Conservation (phyloP, 106 monocot species). For the Gastrodia elata region DNA sequence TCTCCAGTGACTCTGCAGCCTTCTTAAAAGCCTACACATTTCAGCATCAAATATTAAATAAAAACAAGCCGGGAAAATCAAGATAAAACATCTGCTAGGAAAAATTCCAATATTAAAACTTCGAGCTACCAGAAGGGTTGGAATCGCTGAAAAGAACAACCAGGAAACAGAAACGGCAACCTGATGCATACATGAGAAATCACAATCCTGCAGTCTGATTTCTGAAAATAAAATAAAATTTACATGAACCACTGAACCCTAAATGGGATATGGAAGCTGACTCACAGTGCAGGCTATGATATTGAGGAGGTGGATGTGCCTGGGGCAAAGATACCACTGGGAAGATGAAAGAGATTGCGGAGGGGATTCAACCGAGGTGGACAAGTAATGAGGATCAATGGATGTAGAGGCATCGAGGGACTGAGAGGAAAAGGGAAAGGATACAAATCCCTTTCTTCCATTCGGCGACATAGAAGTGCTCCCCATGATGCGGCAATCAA, state of each 20-base stretch:
- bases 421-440: not conserved
- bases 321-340: conserved; percentile 30
- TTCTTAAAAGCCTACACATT: conserved; percentile 46
- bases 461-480: not conserved
- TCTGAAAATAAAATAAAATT: not conserved
- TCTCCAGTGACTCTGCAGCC: conserved; percentile 59
- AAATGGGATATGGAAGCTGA: not conserved
- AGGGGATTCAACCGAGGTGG: conserved; percentile 35
- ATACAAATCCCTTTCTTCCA: not conserved
- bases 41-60: conserved; percentile 4
- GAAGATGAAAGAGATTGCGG: conserved; percentile 5
- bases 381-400: conserved; percentile 1
- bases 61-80: not conserved
- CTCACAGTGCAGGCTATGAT: conserved; percentile 44
- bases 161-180: conserved; percentile 56
- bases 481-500: not conserved
- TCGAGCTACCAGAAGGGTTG: conserved; percentile 48
- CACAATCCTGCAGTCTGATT: not conserved
- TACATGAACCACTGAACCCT: not conserved
- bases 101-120: conserved; percentile 2
- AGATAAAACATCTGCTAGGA: not conserved
- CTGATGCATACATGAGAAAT: conserved; percentile 15
- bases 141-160: conserved; percentile 71
- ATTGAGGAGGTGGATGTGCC: conserved; percentile 43
- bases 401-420: not conserved